Conservation (phyloP, 148 eudicot species). For the Camellia granthamiana region DNA sequence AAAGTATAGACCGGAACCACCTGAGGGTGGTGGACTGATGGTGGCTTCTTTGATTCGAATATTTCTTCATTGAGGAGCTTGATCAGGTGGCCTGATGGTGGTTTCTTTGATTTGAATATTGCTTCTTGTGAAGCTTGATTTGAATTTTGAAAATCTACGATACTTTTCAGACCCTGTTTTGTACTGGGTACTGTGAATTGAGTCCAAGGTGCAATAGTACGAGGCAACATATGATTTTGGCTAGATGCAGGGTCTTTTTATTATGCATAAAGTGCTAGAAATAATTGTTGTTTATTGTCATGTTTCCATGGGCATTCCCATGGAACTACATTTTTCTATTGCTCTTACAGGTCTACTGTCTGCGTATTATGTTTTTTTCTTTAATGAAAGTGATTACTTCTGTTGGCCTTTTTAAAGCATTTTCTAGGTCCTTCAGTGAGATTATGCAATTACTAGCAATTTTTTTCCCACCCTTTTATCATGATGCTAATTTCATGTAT, state of each 20-base stretch:
- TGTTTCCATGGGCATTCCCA: neutral
- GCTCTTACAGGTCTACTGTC: no score
- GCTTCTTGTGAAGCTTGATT: neutral
- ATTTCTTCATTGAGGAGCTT: neutral
- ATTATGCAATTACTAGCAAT: neutral
- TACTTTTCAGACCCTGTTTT: neutral
- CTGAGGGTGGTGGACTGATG: no score
- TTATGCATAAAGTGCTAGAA: neutral
- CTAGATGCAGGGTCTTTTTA: neutral
- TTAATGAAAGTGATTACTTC: neutral
- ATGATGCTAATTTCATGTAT: constrained; percentile 25
- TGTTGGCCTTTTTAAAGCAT: neutral
- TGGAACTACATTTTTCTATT: neutral
- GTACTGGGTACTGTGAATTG: neutral
- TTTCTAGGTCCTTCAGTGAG: constrained; percentile 4
- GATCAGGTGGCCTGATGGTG: neutral
- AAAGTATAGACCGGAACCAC: no score
- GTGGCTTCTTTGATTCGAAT: neutral
- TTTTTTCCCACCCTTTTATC: neutral
- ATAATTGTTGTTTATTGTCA: neutral
- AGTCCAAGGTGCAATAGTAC: neutral
- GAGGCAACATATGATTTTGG: neutral
- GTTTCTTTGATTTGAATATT: neutral
- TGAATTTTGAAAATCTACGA: neutral
- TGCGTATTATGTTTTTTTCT: neutral